Evolutionary conservation across 768 basidiomycete species (phyloP), one percentile per base, ranked within the genome.

Genomic region (Psilocybe tampanensis): DNA sequence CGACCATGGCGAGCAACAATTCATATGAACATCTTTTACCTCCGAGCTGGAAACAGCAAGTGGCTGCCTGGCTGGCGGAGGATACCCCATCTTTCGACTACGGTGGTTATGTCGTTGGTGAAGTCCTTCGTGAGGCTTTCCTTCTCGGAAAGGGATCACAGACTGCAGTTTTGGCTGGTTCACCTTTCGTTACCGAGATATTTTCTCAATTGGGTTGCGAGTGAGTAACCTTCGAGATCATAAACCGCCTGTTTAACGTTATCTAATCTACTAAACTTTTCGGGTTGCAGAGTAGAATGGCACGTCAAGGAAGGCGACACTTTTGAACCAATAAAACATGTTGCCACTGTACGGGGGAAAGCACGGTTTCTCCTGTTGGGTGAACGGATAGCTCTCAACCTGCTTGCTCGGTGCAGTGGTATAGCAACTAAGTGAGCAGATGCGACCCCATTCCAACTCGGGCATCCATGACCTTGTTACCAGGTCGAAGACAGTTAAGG

Each of bases 31-130:
- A 98, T 68, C 79, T 98, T n/a, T 81, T 98, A 9, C 95, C 96
- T 29, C 92, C 94, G 0, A 92, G 88, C 66, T 98, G 95, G 96
- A 94, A 90, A 71, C 65, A 82, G 1, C 87, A 93, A 61, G 82
- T 98, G 52, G 74, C 81, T 2, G 75, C 69, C 13, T 99, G 96
- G 96, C 83, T 95, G 26, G 84, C 84, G 8, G 96, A 99, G 74
- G 96, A 98, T 68, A 91, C 89, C 0, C 96, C 96, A 1, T 95
- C 93, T 1, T 97, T 98, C 64, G 96, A 99, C 72, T 97, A 94
- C 62, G 95, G 91, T 36, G 96, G 96, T 2, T 96, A 90, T 67
- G 94, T 98, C 47, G 96, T 99, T 8, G 96, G 96, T 13, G 95
- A 98, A 68, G 89, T 83, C 7, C 75, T 83, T 34, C 86, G 94